Conservation (phyloP, 2,329 filamentous ascomycete species). For the Aspergillus novoparasiticus region DNA sequence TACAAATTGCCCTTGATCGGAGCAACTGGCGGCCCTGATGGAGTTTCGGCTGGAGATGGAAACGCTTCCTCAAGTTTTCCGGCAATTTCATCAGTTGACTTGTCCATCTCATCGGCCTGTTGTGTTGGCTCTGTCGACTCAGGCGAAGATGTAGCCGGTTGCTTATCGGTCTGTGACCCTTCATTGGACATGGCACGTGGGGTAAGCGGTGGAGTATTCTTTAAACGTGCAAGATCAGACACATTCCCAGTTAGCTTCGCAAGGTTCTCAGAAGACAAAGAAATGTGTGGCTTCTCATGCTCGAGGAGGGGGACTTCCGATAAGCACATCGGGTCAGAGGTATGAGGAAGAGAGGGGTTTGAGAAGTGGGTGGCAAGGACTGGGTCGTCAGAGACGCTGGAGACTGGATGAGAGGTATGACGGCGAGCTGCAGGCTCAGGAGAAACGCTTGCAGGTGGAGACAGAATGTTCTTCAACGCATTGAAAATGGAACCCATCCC, state of each 20-base stretch:
- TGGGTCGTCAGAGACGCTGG: conserved; percentile 64
- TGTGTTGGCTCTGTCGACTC: conserved; percentile 21
- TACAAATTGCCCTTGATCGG: conserved; percentile 83
- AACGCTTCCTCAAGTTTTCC: conserved; percentile 41
- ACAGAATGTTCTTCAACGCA: conserved; percentile 49
- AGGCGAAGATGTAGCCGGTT: conserved; percentile 29
- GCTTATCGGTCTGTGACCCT: conserved; percentile 41
- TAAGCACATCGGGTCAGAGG: conserved; percentile 51
- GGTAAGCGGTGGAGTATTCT: conserved; percentile 91
- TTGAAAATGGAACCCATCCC: conserved; percentile 46
- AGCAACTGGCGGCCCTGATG: conserved; percentile 63
- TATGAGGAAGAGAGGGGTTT: conserved; percentile 61
- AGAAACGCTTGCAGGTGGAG: conserved; percentile 36
- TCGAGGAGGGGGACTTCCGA: conserved; percentile 55
- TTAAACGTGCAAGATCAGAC: conserved; percentile 61
- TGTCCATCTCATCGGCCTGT: conserved; percentile 28
- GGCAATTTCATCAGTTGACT: conserved; percentile 37
- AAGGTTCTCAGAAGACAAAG: conserved; percentile 48
- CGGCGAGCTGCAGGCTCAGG: conserved; percentile 42
- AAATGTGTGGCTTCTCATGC: conserved; percentile 44
- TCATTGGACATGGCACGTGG: conserved; percentile 81
- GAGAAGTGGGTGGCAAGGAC: conserved; percentile 71
- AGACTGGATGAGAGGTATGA: conserved; percentile 59
- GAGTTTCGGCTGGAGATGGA: conserved; percentile 28
- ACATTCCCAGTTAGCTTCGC: conserved; percentile 80